Evolutionary conservation across 495 filamentous ascomycete genomes (phyloP), one percentile per base, ranked within the genome.

Genomic region (Parachaetomium inaequale): DNA sequence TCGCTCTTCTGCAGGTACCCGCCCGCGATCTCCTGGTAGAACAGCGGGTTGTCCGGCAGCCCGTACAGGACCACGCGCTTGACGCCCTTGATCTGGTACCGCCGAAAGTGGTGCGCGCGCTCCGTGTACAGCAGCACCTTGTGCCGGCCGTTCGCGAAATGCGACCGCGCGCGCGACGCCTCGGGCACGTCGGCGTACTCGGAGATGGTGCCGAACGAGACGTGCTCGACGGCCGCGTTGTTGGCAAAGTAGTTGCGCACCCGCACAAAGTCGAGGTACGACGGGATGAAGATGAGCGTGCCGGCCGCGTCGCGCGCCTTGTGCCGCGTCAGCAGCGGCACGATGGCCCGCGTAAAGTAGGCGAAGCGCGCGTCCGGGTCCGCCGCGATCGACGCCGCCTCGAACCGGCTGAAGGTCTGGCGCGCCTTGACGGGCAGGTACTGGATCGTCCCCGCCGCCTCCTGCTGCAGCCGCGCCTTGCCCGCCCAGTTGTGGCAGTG

Each of bases 341-440:
- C 71, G 55, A 96, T 75, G 26, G 89, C 84, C 23, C 86, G 85
- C 29, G 83, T 89, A 77, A 98, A 98, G 75, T 92, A 93, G 59
- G 87, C 86, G 81, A 98, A 98, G n/a, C 94, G 83, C 15, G 89
- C 81, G 64, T 96, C 91, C 12, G 94, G 92, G 71, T 97, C 93
- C 17, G 82, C 79, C 2, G 82, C 74, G 14, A 88, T 83, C 0
- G 82, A 83, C 6, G 81, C 63, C 7, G 88, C 85, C 62, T 91
- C 88, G 74, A 95, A 90, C n/a, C 94, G 88, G 53, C 87, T 88
- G 75, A 98, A 98, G 3, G 88, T 96, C 75, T 97, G 94, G 66
- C 87, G 87, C 40, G 89, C 81, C 58, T 82, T 84, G 21, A 92
- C 74, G 15, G 80, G 79, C 3, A 92, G 78, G 38, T 88, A 80